Base-by-base conservation (phyloP, 768 basidiomycete species). In the Trametes cubensis region DNA sequence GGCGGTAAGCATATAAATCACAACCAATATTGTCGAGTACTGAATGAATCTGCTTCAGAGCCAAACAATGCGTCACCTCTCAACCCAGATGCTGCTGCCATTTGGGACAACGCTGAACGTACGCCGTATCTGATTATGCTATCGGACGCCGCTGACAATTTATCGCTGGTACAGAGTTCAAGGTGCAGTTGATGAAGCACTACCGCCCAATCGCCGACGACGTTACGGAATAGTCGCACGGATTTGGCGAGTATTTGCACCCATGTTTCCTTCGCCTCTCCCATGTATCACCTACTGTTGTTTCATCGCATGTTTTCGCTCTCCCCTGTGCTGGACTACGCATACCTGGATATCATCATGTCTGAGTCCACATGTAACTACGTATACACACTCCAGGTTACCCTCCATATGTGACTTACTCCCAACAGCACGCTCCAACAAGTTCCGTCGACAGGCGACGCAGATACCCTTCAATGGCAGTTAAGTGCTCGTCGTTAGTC, bases 21-120 rank as follows among this genome's bases (percentile, higher is more conserved):
- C 15, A 8, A 23, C 40, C 42, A 21, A 15, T 40, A 13, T 17
- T 17, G 44, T 30, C 1, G 14, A 7, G 44, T 51, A 20, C 26
- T 48, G 40, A 58, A 50, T 47, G 6, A 50, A 41, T 15, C 18
- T n/a, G 41, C 39, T 26, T 21, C 68, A 93, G 94, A 96, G 74
- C 94, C 94, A 26, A 95, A 96, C 80, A 95, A 95, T 72, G 90
- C 89, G 17, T 95, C 93, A 6, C 94, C 94, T 7, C 77, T 96
- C 60, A 95, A 95, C 72, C 79, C 87, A 7, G 94, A 95, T 66
- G 94, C 94, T 2, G 90, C 94, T 4, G 80, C 81, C 18, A 77
- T 94, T 21, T 96, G 94, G 94, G 82, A 79, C 64, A 80, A 82
- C 40, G 81, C 85, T n/a, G 83, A 84, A 64, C 85, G 90, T 87